Base-by-base conservation (phyloP, 2,329 filamentous ascomycete species). In the Ophiosphaerella narmari region DNA sequence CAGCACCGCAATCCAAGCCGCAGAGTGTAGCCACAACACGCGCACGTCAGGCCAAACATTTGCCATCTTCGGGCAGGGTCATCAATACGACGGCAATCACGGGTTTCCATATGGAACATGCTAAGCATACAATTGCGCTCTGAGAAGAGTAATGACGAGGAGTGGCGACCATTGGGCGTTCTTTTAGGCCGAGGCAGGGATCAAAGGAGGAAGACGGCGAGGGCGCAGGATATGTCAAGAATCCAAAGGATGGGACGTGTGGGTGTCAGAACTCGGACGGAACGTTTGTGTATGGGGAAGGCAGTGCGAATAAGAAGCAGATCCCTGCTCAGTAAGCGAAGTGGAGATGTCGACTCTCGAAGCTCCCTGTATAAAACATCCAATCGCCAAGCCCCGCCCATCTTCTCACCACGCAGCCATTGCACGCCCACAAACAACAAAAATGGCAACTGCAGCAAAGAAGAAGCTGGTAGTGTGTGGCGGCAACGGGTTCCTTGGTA, bases 401-500 rank as follows among this genome's bases (percentile, higher is more conserved):
- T 39, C 29, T 14, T 29, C 45, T 26, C 39, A 39, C 16, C 33
- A 45, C 24, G 31, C n/a, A 29, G n/a, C 39, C 16, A 31, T 43
- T 40, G 49, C 44, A 45, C 26, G 34, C 48, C 32, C 46, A 52
- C 54, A 50, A 52, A 46, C 52, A 43, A 31, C 42, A 44, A 49
- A 54, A 66, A 76, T 70, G 74, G 83, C 85, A 74, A 65, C 81
- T 45, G 78, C 82, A 58, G 80, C 82, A 42, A 79, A 85, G 49
- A 96, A 91, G 77, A 88, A 86, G 75, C 80, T 99, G 37, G 86
- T 97, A 36, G 91, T 99, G 46, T 95, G 90, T 60, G 94, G 94
- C 61, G 93, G 93, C 52, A 97, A 90, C 74, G 93, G 94, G 31
- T 99, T 97, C 71, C 77, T 99, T 23, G 91, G 91, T 75, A 68